Evolutionary conservation across 2,329 filamentous ascomycete species (phyloP).

Genomic region (Pseudogymnoascus pannorum): DNA sequence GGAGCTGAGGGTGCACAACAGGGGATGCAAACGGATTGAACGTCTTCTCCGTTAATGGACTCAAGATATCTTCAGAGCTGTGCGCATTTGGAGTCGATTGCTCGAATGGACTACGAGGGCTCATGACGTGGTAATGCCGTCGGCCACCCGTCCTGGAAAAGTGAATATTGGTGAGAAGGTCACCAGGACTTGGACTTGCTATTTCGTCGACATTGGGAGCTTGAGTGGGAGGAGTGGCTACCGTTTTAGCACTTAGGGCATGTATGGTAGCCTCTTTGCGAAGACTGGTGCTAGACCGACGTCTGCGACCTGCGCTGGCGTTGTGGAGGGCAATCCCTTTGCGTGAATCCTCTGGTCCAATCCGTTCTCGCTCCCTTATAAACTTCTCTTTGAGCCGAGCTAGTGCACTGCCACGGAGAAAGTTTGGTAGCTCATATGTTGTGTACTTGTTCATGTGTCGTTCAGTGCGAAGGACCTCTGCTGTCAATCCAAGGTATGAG

Average conservation of each 20-base stretch:
- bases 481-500: constrained; percentile 85
- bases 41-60: constrained; percentile 36
- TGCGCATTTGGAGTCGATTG: constrained; percentile 26
- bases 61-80: constrained; percentile 26
- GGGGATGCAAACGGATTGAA: constrained; percentile 52
- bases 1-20: constrained; percentile 41
- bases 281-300: constrained; percentile 65
- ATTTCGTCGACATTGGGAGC: constrained; percentile 27
- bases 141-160: constrained; percentile 54
- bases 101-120: constrained; percentile 11
- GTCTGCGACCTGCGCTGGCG: constrained; percentile 53
- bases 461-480: constrained; percentile 86
- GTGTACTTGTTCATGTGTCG: constrained; percentile 92
- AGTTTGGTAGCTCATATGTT: constrained; percentile 82
- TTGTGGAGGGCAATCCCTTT: constrained; percentile 97
- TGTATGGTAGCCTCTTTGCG: constrained; percentile 74
- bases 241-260: constrained; percentile 33
- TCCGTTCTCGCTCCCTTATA: constrained; percentile 70
- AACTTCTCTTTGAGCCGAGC: constrained; percentile 91
- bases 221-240: constrained; percentile 12
- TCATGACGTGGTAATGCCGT: constrained; percentile 20
- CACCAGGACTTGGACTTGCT: constrained; percentile 58
- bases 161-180: constrained; percentile 73
- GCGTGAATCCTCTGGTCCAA: constrained; percentile 69
- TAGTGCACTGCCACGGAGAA: constrained; percentile 75